phyloP scores from a whole-genome alignment of 352 stramenopile genomes.

The Globisporangium nagaii region DNA sequence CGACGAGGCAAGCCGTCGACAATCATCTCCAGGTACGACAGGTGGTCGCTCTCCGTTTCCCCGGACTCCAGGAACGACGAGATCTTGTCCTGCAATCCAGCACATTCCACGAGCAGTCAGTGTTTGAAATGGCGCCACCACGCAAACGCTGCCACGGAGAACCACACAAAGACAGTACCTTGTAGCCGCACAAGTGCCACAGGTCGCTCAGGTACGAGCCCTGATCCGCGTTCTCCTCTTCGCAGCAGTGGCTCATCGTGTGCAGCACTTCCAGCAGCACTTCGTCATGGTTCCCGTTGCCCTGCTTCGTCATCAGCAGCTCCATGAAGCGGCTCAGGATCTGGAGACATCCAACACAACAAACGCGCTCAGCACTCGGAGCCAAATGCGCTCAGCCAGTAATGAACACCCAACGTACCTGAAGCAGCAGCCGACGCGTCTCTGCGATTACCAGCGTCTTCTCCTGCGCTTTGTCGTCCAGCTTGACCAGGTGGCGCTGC shows the following conservation, averaged over 20 bases:
- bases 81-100: conserved; percentile 62
- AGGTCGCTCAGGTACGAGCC: conserved; percentile 72
- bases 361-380: background rate
- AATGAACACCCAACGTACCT: conserved; percentile 13
- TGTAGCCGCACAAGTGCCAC: conserved; percentile 58
- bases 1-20: conserved; percentile 54
- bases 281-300: conserved; percentile 21
- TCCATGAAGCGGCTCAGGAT: conserved; percentile 30
- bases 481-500: conserved; percentile 33
- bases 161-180: conserved; percentile 17
- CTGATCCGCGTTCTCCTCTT: conserved; percentile 42
- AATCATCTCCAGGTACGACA: conserved; percentile 72
- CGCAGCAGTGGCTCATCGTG: conserved; percentile 46
- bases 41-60: conserved; percentile 48
- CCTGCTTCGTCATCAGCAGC: conserved; percentile 25
- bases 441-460: conserved; percentile 38
- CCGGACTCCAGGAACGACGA: conserved; percentile 41
- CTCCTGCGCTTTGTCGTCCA: conserved; percentile 32
- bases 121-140: no score
- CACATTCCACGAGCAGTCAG: no score
- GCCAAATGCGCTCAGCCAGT: background rate
- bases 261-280: conserved; percentile 55
- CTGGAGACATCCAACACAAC: background rate
- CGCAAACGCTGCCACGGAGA: no score
- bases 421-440: conserved; percentile 34